Base-by-base conservation (phyloP, 2,329 filamentous ascomycete species). In the Aspergillus tubingensis region DNA sequence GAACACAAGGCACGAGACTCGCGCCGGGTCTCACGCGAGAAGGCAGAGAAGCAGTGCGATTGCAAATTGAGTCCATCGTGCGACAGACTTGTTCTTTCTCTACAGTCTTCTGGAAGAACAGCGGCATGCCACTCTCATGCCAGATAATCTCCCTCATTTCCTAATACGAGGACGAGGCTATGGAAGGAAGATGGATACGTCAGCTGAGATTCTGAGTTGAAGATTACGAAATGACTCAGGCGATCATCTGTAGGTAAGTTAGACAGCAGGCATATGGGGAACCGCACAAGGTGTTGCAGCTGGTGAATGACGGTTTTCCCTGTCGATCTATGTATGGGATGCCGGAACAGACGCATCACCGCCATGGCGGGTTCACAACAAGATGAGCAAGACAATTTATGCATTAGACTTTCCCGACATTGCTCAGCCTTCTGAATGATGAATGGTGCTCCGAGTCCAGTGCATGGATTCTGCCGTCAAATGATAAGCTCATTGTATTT, bases 1-100 rank as follows among this genome's bases (percentile, higher is more conserved):
- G 17, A 32, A 52, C 47, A 44, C 10, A 39, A 25, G 17, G 56
- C 56, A 58, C 48, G 48, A 58, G 56, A 51, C 56, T 50, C 41
- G 48, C 47, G 25, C 11, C 25, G 8, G 38, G 19, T 50, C 49
- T 36, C 30, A 58, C 30, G 25, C 43, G 41, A 52, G 21, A 41
- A 43, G 17, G 17, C 32, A 50, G 30, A 8, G 25, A 32, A 30
- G 47, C 23, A 50, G 25, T 15, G 23, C 25, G 27, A 50, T 50
- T 27, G 23, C 32, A 50, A 27, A 32, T n/a, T 27, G 25, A 32
- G 17, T 21, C n/a, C 21, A 11, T 11, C 5, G 21, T 44, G 17
- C 15, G 13, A 43, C 17, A 8, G 39, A 43, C 39, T 10, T 30
- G 25, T 30, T 49, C 41, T 30, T 49, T 8, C 25, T 49, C 5